Evolutionary conservation across 2,329 filamentous ascomycete genomes (phyloP), one percentile per base, ranked within the genome.

Genomic region (Fusarium agapanthi): DNA sequence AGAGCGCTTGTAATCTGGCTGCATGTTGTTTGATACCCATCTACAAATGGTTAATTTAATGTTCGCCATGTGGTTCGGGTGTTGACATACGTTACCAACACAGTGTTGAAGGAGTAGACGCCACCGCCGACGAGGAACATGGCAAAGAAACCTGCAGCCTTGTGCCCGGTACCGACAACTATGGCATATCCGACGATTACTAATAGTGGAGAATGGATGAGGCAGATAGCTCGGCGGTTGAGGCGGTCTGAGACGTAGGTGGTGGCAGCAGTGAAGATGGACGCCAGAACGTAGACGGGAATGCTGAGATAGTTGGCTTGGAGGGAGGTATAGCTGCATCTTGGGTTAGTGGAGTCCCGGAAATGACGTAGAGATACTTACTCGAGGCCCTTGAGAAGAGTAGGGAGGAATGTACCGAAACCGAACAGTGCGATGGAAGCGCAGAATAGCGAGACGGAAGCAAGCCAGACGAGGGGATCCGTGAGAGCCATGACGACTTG

Each of bases 11-110:
- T 85, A 86, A 47, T 87, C 85, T 4, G 82, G 83, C 10, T 84
- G 83, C 4, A 84, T 79, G 38, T 86, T 87, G 47, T 84, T 85
- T 26, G 84, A 85, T 9, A 87, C 74, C 85, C 86, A 87, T 40
- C 83, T 84, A 3, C 83, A 65, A 61, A 82, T 0, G 38, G 83
- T 76, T 18, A 65, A 57, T 32, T 56, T 9, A 4, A 12, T 4
- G 10, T 5, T 5, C 0, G 4, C 2, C 14, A 18, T 8, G 7
- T 30, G 20, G 7, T 4, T 32, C 6, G 15, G 44, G 10, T 8
- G 20, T 16, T 40, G 6, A 67, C 71, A 5, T 71, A 74, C 73
- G 72, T 70, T 22, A 74, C 54, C 10, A 75, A 30, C 7, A 75
- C 54, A 4, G 61, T 69, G 12, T 74, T 72, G 38, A 65, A 71